Evolutionary conservation across 768 basidiomycete species (phyloP).

Genomic region (Flagelloscypha sp.): DNA sequence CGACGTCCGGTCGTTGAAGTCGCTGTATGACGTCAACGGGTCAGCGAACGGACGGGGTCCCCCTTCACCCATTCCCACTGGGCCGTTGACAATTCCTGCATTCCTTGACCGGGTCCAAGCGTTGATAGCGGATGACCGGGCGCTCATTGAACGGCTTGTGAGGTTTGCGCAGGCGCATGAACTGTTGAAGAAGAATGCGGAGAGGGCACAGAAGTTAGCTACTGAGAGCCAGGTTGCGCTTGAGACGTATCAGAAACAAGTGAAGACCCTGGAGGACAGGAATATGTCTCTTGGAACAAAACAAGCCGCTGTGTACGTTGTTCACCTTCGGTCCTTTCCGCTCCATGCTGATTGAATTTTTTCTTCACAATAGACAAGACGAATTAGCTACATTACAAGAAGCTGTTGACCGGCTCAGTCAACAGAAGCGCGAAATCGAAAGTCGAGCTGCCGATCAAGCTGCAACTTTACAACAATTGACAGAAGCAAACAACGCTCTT

Average conservation of each 20-base stretch:
- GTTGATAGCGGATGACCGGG: slow-evolving; percentile 73
- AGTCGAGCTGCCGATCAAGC: slow-evolving; percentile 60
- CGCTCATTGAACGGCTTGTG: slow-evolving; percentile 75
- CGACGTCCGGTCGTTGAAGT: slow-evolving; percentile 80
- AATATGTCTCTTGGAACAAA: slow-evolving; percentile 44
- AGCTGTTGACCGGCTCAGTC: slow-evolving; percentile 47
- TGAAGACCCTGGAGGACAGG: slow-evolving; percentile 70
- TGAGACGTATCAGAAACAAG: slow-evolving; percentile 88
- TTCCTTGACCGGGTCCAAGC: slow-evolving; percentile 74
- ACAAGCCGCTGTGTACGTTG: slow-evolving; percentile 49
- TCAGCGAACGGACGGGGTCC: slow-evolving; percentile 19
- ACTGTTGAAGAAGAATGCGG: slow-evolving; percentile 85
- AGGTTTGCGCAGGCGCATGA: slow-evolving; percentile 88
- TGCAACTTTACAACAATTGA: slow-evolving; percentile 63
- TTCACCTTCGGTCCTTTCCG: slow-evolving; percentile 1
- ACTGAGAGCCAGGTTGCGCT: slow-evolving; percentile 72
- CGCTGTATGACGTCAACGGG: slow-evolving; percentile 51
- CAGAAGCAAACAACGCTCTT: slow-evolving; percentile 70
- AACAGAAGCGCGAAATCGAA: slow-evolving; percentile 68
- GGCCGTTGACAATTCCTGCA: slow-evolving; percentile 64
- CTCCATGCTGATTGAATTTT: slow-evolving; percentile 5
- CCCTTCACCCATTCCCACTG: slow-evolving; percentile 18
- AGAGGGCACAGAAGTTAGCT: slow-evolving; percentile 83
- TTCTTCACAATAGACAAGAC: slow-evolving; percentile 43
- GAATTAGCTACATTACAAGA: slow-evolving; percentile 56